Evolutionary conservation across 108 stramenopile genomes (phyloP).

Genomic region (Nitzschia sp.): DNA sequence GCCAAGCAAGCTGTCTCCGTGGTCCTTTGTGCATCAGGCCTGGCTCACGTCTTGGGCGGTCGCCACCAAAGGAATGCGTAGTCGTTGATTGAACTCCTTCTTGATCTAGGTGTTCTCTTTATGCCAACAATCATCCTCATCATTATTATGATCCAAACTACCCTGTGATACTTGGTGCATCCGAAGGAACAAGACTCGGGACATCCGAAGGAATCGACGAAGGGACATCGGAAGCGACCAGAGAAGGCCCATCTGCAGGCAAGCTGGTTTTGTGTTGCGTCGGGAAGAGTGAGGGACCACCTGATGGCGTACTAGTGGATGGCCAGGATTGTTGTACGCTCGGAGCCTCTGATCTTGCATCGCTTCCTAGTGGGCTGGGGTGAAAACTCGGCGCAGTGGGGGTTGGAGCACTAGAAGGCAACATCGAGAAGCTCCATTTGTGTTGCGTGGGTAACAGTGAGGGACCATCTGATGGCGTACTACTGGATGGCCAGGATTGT

Average conservation of each 20-base stretch:
- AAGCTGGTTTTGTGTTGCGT: not conserved
- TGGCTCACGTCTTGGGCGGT: too few species aligned
- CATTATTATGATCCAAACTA: too few species aligned
- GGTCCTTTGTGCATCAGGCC: too few species aligned
- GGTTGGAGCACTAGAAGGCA: not conserved
- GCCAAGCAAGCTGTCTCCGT: too few species aligned
- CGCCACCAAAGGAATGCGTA: too few species aligned
- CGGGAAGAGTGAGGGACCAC: not conserved
- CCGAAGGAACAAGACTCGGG: conserved; percentile 1
- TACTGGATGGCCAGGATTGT: not conserved
- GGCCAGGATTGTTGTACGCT: not conserved
- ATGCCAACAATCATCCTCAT: too few species aligned
- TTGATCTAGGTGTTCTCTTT: too few species aligned
- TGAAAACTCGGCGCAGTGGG: not conserved
- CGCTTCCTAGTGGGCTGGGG: not conserved
- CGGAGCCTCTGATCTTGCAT: not conserved
- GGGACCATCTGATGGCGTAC: too few species aligned
- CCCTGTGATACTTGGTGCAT: too few species aligned
- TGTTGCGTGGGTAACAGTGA: too few species aligned
- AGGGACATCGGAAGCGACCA: not conserved
- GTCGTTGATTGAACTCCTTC: too few species aligned
- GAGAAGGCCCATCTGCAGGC: not conserved
- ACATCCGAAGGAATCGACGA: not conserved
- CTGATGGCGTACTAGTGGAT: not conserved
- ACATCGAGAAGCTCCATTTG: too few species aligned